Evolutionary conservation across 2,329 filamentous ascomycete genomes (phyloP).

Genomic region (Canariomyces notabilis): DNA sequence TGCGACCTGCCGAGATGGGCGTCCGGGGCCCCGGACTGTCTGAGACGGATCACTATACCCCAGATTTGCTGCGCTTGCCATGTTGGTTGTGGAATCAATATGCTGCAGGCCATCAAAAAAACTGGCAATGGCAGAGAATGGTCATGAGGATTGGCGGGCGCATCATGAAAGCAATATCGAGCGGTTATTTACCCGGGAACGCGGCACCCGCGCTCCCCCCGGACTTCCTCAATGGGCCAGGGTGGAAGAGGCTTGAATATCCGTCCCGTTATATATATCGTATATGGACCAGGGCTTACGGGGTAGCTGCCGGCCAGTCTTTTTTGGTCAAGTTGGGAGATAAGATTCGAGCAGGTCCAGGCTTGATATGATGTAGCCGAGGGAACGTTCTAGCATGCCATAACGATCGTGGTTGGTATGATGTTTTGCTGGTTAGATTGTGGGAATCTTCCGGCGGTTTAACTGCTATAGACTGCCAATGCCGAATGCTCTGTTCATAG

Average conservation of each 20-base stretch:
- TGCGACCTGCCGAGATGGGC: slow-evolving; percentile 15
- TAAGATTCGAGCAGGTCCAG: no score
- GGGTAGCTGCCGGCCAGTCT: slow-evolving; percentile 17
- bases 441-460: no score
- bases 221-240: slow-evolving; percentile 12
- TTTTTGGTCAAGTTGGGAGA: no score
- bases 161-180: slow-evolving; percentile 15
- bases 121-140: not conserved
- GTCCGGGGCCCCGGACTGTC: slow-evolving; percentile 12
- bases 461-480: no score
- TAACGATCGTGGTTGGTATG: no score
- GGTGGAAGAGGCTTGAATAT: slow-evolving; percentile 9
- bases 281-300: slow-evolving; percentile 4
- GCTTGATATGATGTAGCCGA: no score
- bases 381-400: no score
- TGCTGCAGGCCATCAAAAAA: slow-evolving; percentile 6
- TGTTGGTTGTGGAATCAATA: slow-evolving; percentile 5
- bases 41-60: slow-evolving; percentile 18
- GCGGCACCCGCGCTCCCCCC: slow-evolving; percentile 10
- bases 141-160: slow-evolving; percentile 11
- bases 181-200: slow-evolving; percentile 20
- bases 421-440: no score
- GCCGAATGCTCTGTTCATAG: no score
- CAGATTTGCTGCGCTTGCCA: slow-evolving; percentile 15
- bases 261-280: slow-evolving; percentile 18